Evolutionary conservation across 805 yeast genomes (phyloP), one percentile per base, ranked within the genome.

Genomic region (Metschnikowia dekortorum): DNA sequence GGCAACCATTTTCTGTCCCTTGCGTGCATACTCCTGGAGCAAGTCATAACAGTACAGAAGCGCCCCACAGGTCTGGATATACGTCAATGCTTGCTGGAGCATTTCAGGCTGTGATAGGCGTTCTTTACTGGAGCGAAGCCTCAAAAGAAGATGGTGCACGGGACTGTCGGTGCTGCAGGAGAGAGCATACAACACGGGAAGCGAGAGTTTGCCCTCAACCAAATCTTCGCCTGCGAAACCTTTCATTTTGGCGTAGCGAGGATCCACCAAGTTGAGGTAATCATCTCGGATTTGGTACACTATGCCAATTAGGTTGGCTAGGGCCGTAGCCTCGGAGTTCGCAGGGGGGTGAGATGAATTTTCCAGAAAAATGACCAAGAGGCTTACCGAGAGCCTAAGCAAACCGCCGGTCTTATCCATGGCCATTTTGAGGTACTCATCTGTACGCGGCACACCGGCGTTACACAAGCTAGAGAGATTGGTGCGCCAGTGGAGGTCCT

Each of bases 401-500:
- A 91, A 71, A 0, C 97, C 97, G 1, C 96, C 96, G 0, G 97
- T 91, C 47, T 71, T 91, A 61, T 89, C 84, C 77, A 80, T 79
- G 8, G 87, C 96, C 97, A 92, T 91, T 36, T 75, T 75, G 33
- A 83, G 64, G 61, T 91, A 91, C 60, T 87, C 66, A 35, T 64
- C 63, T 39, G 65, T 60, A 1, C 56, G 32, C 2, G 75, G 75
- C 18, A 66, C 49, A 8, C 51, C 48, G 29, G 44, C 34, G 1
- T 22, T 16, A 37, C 55, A 54, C 29, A 61, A 47, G 3, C 39
- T 41, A 6, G 33, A 35, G 30, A 65, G 53, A 48, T 57, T 53
- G 50, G 89, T 96, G 54, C 97, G 74, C 97, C 97, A 91, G 65
- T 83, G 85, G 18, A 91, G 75, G 59, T 91, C 98, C 52, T 86